Evolutionary conservation across 2,329 filamentous ascomycete species (phyloP), one percentile per base, ranked within the genome.

Genomic region (Talaromyces piceae): DNA sequence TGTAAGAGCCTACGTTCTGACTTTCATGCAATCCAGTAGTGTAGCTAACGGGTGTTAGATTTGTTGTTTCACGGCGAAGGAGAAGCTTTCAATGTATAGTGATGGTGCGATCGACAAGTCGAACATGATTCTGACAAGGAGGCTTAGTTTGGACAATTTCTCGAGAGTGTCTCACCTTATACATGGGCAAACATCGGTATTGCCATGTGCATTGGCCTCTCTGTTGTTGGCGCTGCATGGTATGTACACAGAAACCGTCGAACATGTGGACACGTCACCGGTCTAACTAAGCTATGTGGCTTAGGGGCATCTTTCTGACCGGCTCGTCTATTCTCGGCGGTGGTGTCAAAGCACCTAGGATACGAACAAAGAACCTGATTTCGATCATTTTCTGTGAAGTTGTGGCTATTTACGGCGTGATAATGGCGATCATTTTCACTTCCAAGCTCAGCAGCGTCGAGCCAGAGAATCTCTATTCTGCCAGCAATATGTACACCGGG

Each of bases 301-400:
- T 49, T 58, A 97, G 93, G 93, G 93, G 94, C 64, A 98, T 98
- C 71, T 93, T 98, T 75, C 93, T 97, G 61, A 98, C 93, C 28
- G 94, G 94, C 62, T 94, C 91, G 53, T 95, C 93, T 53, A 98
- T 98, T 69, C 81, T 98, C 59, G 94, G 94, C 65, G 93, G 88
- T 62, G 93, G 93, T 76, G 93, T 98, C 66, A 91, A 88, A 72
- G 91, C 93, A 43, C 94, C 94, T 31, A 87, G 93, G 63, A 98
- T 98, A 74, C 88, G 93, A 70, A 98, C 93, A 57, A 98, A 98
- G 84, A 98, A 98, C 78, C 74, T 98, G 66, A 97, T 98, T 70
- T 97, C 91, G 64, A 98, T 98, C 73, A 97, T 98, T 75, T 98
- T 98, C 76, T 98, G 93, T 77, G 93, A 98, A 76, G 93, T 98